A percentile compares a stretch with the other conserved stretches of the same genome.
Evolutionary conservation across 2,329 filamentous ascomycete genomes (phyloP).

Genomic region (Talaromyces atroroseus): DNA sequence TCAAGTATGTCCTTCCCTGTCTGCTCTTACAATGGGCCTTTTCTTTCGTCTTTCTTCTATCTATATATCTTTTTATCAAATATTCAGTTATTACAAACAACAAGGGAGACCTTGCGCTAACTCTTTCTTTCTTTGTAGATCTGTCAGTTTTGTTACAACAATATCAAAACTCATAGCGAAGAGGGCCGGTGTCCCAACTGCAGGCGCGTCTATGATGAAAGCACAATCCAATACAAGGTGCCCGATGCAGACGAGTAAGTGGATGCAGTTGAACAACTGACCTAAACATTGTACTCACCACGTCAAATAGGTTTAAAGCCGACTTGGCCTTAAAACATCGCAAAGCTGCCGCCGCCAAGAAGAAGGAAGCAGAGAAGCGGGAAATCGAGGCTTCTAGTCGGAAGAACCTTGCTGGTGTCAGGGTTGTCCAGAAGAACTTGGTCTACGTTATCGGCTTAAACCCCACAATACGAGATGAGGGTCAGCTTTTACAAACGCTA

Average conservation of each 20-base stretch:
- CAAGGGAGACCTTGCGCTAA: not conserved
- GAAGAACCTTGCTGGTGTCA: slow-evolving; percentile 90
- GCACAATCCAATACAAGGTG: slow-evolving; percentile 94
- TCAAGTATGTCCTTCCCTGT: slow-evolving; percentile 61
- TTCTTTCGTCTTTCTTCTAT: not conserved
- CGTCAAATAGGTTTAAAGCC: slow-evolving; percentile 42
- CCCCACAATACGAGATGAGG: slow-evolving; percentile 86
- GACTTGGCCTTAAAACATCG: slow-evolving; percentile 65
- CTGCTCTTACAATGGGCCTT: not conserved
- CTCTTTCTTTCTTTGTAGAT: slow-evolving; percentile 58
- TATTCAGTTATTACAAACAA: not conserved
- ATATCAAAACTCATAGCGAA: slow-evolving; percentile 90
- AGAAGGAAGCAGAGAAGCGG: slow-evolving; percentile 93
- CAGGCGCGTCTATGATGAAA: slow-evolving; percentile 89
- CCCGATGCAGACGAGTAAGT: slow-evolving; percentile 91
- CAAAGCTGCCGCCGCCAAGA: slow-evolving; percentile 81
- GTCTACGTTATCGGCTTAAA: slow-evolving; percentile 96
- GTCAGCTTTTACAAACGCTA: slow-evolving; percentile 75
- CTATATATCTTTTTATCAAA: not conserved
- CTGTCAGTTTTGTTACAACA: slow-evolving; percentile 99
- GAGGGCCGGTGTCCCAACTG: slow-evolving; percentile 98
- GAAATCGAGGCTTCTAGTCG: slow-evolving; percentile 93
- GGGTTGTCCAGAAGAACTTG: slow-evolving; percentile 96
- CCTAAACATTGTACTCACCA: slow-evolving; percentile 7
- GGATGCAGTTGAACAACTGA: not conserved